phyloP scores from a whole-genome alignment of 495 filamentous ascomycete genomes.

The Polyplosphaeria fusca region DNA sequence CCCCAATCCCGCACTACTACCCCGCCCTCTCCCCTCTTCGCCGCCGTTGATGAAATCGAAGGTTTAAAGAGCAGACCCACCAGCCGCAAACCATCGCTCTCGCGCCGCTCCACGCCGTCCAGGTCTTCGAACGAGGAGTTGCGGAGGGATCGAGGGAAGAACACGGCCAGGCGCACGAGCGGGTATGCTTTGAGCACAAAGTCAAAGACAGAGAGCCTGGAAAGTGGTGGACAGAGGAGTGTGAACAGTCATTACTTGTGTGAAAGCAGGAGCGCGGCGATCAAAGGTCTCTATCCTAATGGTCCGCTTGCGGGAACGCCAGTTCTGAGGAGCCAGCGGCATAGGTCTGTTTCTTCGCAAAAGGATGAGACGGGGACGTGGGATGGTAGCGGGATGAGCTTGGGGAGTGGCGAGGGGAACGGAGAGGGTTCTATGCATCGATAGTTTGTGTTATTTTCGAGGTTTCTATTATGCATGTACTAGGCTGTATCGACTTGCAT shows the following conservation, averaged over 20 bases:
- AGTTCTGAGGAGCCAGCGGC: neutral
- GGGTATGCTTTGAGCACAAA: slow-evolving; percentile 22
- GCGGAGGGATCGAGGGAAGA: neutral
- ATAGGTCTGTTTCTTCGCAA: neutral
- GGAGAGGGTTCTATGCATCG: neutral
- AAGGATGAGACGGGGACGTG: neutral
- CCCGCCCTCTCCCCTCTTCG: slow-evolving; percentile 30
- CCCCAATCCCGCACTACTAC: slow-evolving; percentile 13
- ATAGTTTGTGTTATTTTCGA: neutral
- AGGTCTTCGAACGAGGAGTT: slow-evolving; percentile 13
- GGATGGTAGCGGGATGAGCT: neutral
- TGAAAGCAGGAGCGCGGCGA: slow-evolving; percentile 30
- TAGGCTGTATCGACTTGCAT: neutral
- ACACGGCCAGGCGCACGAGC: slow-evolving; percentile 17
- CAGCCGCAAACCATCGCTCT: slow-evolving; percentile 6
- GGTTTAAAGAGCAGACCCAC: slow-evolving; percentile 7
- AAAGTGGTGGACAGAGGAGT: neutral
- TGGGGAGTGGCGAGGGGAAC: neutral
- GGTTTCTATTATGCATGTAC: neutral
- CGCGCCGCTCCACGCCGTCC: slow-evolving; percentile 19
- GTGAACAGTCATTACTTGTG: slow-evolving; percentile 19
- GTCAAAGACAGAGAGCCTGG: neutral
- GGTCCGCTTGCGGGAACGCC: slow-evolving; percentile 15
- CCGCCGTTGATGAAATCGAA: slow-evolving; percentile 30
- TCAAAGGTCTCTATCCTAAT: slow-evolving; percentile 33